Conservation (phyloP, 2,329 filamentous ascomycete species). For the Aspergillus tubingensis region DNA sequence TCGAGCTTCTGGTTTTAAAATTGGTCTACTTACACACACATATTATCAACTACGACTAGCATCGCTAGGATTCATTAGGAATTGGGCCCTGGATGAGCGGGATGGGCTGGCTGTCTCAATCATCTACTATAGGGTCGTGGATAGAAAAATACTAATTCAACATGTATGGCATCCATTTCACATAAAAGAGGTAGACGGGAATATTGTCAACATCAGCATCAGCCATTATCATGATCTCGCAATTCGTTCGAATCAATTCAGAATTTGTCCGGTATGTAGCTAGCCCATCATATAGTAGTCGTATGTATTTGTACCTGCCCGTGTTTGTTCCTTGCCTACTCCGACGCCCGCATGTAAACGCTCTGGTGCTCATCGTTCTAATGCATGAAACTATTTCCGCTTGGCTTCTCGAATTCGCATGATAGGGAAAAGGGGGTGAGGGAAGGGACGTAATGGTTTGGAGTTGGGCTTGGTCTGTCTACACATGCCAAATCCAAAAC, state of each 20-base stretch:
- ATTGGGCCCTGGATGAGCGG: background rate
- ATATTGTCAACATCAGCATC: conserved; percentile 6
- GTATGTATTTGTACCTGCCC: conserved; percentile 9
- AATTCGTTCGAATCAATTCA: background rate
- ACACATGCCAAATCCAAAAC: conserved; percentile 3
- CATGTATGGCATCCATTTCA: conserved; percentile 11
- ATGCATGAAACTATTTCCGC: background rate
- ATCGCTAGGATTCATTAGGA: background rate
- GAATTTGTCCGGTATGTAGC: background rate
- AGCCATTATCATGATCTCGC: background rate
- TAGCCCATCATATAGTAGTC: background rate
- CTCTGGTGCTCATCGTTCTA: conserved; percentile 1
- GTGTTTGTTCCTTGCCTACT: conserved; percentile 2
- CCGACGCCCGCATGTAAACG: conserved; percentile 15
- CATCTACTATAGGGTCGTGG: no score
- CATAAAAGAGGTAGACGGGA: background rate
- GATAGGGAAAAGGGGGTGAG: background rate
- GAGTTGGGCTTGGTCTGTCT: background rate
- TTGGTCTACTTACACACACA: background rate
- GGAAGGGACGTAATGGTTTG: background rate
- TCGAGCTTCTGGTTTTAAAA: background rate
- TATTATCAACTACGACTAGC: background rate
- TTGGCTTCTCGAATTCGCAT: background rate
- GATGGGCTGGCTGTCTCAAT: no score
- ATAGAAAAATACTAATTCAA: conserved; percentile 7